Percentiles rank a stretch among this genome's conserved stretches.
Conservation (phyloP, 495 filamentous ascomycete species). For the Annulohypoxylon stygium region DNA sequence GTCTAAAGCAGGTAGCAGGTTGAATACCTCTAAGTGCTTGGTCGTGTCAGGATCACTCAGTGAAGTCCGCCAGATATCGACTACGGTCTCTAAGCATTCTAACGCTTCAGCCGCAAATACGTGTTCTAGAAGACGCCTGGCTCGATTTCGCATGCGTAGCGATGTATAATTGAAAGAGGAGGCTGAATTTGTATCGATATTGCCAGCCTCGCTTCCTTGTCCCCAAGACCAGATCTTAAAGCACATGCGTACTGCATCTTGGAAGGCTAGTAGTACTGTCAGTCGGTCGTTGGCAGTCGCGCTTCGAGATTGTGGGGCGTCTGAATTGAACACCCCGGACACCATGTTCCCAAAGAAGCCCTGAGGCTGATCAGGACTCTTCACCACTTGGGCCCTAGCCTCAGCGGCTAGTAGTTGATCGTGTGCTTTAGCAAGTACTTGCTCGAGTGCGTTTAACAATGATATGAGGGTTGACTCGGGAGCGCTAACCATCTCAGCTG, state of each 20-base stretch:
- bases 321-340: slow-evolving; percentile 87
- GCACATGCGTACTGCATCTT: slow-evolving; percentile 91
- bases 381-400: slow-evolving; percentile 71
- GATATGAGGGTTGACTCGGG: slow-evolving; percentile 80
- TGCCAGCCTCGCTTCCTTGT: slow-evolving; percentile 66
- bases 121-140: slow-evolving; percentile 88
- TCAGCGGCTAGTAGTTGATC: slow-evolving; percentile 84
- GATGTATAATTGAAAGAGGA: slow-evolving; percentile 93
- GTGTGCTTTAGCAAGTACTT: slow-evolving; percentile 88
- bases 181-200: slow-evolving; percentile 75
- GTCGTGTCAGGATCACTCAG: slow-evolving; percentile 53
- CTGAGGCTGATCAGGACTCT: slow-evolving; percentile 86
- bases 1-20: slow-evolving; percentile 89
- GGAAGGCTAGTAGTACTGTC: slow-evolving; percentile 95
- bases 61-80: slow-evolving; percentile 79
- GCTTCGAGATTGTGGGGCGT: slow-evolving; percentile 78
- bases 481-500: slow-evolving; percentile 51
- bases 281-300: slow-evolving; percentile 91
- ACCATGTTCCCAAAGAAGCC: slow-evolving; percentile 98
- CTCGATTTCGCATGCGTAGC: slow-evolving; percentile 87
- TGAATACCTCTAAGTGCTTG: slow-evolving; percentile 72
- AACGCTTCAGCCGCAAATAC: slow-evolving; percentile 94
- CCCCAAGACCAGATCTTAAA: slow-evolving; percentile 98
- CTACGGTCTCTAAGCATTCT: slow-evolving; percentile 91
- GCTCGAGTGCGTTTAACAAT: slow-evolving; percentile 88